A percentile compares a stretch with the other conserved stretches of the same genome.
Evolutionary conservation across 495 filamentous ascomycete genomes (phyloP).

Genomic region (Penicillium manginii): DNA sequence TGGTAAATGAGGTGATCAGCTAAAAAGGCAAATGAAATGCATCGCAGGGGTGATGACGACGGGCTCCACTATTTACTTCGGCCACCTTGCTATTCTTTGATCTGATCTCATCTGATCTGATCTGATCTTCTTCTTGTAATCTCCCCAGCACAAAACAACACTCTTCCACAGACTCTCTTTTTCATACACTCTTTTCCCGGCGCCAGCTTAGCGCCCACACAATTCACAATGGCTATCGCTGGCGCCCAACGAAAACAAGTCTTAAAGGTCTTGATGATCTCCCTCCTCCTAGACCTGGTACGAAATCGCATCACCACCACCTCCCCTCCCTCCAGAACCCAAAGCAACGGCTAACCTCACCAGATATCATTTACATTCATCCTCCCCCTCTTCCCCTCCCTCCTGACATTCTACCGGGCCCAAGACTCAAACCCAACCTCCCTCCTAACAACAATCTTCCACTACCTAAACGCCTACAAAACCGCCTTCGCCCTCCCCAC

Average conservation of each 20-base stretch:
- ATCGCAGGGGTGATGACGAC: background rate
- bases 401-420: constrained; percentile 92
- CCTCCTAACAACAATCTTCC: constrained; percentile 75
- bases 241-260: constrained; percentile 72
- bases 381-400: constrained; percentile 90
- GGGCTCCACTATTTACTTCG: constrained; percentile 15
- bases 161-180: background rate
- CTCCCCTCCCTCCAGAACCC: background rate
- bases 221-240: constrained; percentile 38
- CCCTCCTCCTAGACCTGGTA: constrained; percentile 73
- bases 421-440: constrained; percentile 58
- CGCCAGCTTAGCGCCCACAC: constrained; percentile 17
- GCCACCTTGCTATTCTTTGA: background rate
- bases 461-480: constrained; percentile 92
- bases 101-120: too few species aligned
- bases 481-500: constrained; percentile 90
- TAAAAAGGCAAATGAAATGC: background rate
- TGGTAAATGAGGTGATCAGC: background rate
- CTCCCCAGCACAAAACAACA: too few species aligned
- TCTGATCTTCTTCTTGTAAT: too few species aligned
- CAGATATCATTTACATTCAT: constrained; percentile 96
- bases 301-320: constrained; percentile 1
- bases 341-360: constrained; percentile 6
- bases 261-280: constrained; percentile 76
- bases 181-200: background rate